These are phyloP conservation scores for Carex myosuroides DNA, from an alignment of 176 grass and related monocot genomes.

Conservation along the genomic window DNA sequence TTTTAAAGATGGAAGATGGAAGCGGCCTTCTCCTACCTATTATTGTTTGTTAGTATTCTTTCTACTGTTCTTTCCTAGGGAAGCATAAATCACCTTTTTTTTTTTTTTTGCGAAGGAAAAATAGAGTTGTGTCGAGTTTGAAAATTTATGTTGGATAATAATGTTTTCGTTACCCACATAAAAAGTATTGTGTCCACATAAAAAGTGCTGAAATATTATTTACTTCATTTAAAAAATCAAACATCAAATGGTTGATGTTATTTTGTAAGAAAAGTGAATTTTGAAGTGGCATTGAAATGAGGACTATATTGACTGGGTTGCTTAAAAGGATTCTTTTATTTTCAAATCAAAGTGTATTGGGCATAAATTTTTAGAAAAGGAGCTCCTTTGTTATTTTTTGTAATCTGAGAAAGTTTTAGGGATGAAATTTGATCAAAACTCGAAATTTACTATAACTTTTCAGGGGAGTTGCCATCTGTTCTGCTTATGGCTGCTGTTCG, in stretches of 20 bases:
- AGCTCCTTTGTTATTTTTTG: not conserved
- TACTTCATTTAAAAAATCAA: not conserved
- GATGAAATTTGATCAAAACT: constrained; percentile 2
- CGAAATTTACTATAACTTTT: constrained; percentile 10
- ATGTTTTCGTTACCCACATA: not conserved
- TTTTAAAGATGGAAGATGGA: constrained; percentile 94
- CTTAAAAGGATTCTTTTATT: not conserved
- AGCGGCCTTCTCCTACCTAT: constrained; percentile 86
- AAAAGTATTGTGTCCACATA: not conserved
- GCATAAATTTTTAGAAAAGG: not conserved
- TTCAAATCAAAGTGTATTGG: not conserved
- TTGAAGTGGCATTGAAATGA: not conserved
- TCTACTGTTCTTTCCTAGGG: not conserved
- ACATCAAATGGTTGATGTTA: not conserved
- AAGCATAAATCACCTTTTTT: not conserved
- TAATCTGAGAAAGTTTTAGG: constrained; percentile 2
- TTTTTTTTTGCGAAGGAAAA: not conserved
- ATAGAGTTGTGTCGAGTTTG: not conserved
- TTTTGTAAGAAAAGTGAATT: not conserved
- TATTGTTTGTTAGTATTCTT: constrained; percentile 74
- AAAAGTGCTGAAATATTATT: not conserved
- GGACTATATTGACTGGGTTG: not conserved
- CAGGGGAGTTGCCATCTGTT: constrained; percentile 93
- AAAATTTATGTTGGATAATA: not conserved
- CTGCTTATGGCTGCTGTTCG: constrained; percentile 94